Conservation (phyloP, 768 basidiomycete species). For the Naematelia encephala region DNA sequence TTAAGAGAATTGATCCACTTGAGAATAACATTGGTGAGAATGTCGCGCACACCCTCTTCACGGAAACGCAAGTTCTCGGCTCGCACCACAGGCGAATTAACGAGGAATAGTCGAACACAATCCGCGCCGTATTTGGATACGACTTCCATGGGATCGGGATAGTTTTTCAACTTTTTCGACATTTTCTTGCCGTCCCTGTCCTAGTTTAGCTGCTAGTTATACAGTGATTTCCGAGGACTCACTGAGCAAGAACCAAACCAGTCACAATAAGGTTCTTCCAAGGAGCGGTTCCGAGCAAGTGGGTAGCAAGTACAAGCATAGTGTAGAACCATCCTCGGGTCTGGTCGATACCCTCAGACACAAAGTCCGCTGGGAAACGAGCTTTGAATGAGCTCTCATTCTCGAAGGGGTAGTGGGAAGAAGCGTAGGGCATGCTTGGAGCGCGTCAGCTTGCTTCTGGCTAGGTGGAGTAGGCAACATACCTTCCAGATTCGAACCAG, state of each 20-base stretch:
- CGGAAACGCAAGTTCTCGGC: conserved; percentile 97
- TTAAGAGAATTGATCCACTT: conserved; percentile 99
- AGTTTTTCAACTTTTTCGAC: conserved; percentile 96
- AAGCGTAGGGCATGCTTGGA: conserved; percentile 93
- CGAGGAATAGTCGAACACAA: conserved; percentile 94
- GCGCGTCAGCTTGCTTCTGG: background rate
- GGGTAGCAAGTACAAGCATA: conserved; percentile 88
- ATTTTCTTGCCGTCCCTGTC: conserved; percentile 95
- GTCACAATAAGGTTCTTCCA: conserved; percentile 98
- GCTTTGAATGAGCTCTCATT: conserved; percentile 82
- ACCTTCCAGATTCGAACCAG: conserved; percentile 99
- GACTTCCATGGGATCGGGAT: conserved; percentile 89
- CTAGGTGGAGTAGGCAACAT: conserved; percentile 31
- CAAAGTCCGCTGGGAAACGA: conserved; percentile 91
- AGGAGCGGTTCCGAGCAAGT: conserved; percentile 85
- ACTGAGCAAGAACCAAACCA: conserved; percentile 92
- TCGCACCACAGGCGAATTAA: conserved; percentile 97
- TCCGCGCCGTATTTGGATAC: conserved; percentile 92
- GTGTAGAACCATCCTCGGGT: conserved; percentile 99
- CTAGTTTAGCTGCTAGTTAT: conserved; percentile 1
- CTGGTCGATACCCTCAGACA: conserved; percentile 98
- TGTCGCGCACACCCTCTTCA: conserved; percentile 95
- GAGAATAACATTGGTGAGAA: conserved; percentile 89
- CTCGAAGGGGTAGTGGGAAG: conserved; percentile 96
- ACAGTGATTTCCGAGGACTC: conserved; percentile 49